Percentiles rank a stretch among this genome's conserved stretches.
These are phyloP conservation scores for Pythium insidiosum DNA, from an alignment of 352 stramenopile species.

Conservation along the genomic window DNA sequence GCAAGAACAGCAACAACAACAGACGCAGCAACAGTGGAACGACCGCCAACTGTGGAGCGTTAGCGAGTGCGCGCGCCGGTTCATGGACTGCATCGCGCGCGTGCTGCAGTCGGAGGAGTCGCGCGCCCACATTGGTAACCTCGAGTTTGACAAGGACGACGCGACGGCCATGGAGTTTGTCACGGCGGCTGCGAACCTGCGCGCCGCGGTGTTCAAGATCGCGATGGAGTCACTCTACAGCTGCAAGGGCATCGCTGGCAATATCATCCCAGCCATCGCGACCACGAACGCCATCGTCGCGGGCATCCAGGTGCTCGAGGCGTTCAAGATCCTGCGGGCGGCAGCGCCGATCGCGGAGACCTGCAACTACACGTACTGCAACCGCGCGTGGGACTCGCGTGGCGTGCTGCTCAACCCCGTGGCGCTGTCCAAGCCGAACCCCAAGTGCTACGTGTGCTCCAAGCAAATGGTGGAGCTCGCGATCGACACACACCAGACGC, in stretches of 20 bases:
- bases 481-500: slow-evolving; percentile 86
- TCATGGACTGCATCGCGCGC: slow-evolving; percentile 61
- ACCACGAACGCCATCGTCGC: slow-evolving; percentile 99
- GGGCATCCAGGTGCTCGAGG: slow-evolving; percentile 87
- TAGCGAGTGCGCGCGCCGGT: slow-evolving; percentile 82
- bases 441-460: slow-evolving; percentile 95
- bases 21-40: slow-evolving; percentile 64
- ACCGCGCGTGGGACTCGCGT: slow-evolving; percentile 86
- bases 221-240: slow-evolving; percentile 78
- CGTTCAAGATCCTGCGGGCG: slow-evolving; percentile 73
- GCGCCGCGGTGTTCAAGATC: slow-evolving; percentile 82
- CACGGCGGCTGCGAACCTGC: slow-evolving; percentile 95
- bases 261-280: slow-evolving; percentile 99
- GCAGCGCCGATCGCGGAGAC: slow-evolving; percentile 48
- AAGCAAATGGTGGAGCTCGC: slow-evolving; percentile 88
- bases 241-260: slow-evolving; percentile 98
- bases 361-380: slow-evolving; percentile 94
- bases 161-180: slow-evolving; percentile 96
- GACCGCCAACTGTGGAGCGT: slow-evolving; percentile 85
- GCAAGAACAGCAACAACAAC: slow-evolving; percentile 13
- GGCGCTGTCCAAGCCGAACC: slow-evolving; percentile 85
- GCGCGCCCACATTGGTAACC: slow-evolving; percentile 57
- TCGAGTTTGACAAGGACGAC: slow-evolving; percentile 98
- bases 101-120: slow-evolving; percentile 49
- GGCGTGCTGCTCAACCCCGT: slow-evolving; percentile 90